A percentile compares a stretch with the other conserved stretches of the same genome.
Conservation (phyloP, 306 rosid species). For the Prunus mira region DNA sequence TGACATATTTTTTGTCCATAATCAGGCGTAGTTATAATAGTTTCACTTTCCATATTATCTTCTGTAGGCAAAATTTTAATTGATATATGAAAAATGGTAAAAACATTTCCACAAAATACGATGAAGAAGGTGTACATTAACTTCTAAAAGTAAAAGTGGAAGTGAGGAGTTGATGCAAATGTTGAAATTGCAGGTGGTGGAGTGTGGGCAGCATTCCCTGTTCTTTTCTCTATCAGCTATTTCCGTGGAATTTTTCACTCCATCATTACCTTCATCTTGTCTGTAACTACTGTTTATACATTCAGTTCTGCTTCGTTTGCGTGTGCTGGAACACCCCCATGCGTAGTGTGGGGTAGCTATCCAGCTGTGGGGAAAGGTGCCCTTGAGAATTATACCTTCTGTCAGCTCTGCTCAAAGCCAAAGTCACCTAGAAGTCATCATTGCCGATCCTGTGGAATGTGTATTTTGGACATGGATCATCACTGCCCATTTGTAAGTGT, state of each 20-base stretch:
- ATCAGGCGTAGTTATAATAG: background rate
- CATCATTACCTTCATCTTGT: conserved; percentile 47
- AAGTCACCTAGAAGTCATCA: conserved; percentile 92
- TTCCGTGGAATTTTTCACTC: conserved; percentile 65
- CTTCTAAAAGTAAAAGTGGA: background rate
- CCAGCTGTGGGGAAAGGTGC: conserved; percentile 74
- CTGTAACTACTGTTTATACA: conserved; percentile 59
- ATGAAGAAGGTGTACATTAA: background rate
- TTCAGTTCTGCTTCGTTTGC: conserved; percentile 72
- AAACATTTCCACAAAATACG: background rate
- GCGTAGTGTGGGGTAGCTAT: conserved; percentile 77
- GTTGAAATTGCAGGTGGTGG: conserved; percentile 82
- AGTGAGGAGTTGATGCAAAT: background rate
- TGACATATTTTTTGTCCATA: background rate
- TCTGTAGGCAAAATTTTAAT: background rate
- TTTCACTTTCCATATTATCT: background rate
- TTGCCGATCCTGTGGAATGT: conserved; percentile 80
- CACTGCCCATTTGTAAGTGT: conserved; percentile 97
- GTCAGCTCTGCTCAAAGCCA: conserved; percentile 81
- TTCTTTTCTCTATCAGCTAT: conserved; percentile 61
- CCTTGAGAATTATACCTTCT: conserved; percentile 80
- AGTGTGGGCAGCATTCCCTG: conserved; percentile 73
- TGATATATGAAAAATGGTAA: background rate
- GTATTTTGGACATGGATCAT: conserved; percentile 96
- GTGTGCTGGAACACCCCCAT: conserved; percentile 80